phyloP scores from a whole-genome alignment of 345 rosid genomes.

The Brassica carinata region DNA sequence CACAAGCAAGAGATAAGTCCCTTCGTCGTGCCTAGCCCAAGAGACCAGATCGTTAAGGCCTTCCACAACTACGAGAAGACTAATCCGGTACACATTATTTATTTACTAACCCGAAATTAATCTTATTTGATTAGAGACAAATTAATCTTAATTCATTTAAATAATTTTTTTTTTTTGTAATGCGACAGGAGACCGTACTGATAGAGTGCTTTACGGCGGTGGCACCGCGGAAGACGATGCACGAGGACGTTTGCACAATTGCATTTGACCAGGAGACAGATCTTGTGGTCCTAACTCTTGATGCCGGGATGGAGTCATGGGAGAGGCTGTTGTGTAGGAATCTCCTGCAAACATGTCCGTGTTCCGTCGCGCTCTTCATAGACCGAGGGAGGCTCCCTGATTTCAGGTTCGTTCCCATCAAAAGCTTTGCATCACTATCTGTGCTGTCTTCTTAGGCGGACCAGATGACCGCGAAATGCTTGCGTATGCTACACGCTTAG shows the following conservation, averaged over 20 bases:
- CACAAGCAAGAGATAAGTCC: constrained; percentile 31
- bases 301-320: constrained; percentile 24
- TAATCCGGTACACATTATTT: constrained; percentile 11
- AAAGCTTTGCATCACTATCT: constrained; percentile 22
- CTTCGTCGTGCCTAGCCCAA: constrained; percentile 16
- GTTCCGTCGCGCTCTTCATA: constrained; percentile 41
- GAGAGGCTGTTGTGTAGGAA: constrained; percentile 29
- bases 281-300: constrained; percentile 42
- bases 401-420: constrained; percentile 33
- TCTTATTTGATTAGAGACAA: too few species aligned
- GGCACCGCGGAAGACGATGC: constrained; percentile 47
- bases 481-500: constrained; percentile 44
- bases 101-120: not conserved
- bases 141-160: not conserved
- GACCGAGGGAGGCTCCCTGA: constrained; percentile 44
- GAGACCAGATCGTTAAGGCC: constrained; percentile 43
- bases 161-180: not conserved
- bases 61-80: constrained; percentile 32
- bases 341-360: constrained; percentile 39
- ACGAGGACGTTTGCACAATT: constrained; percentile 47
- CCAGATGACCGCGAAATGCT: constrained; percentile 55
- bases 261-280: constrained; percentile 43
- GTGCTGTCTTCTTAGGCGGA: constrained; percentile 51
- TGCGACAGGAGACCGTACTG: constrained; percentile 32
- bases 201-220: constrained; percentile 46